A percentile compares a stretch with the other conserved stretches of the same genome.
Conservation (phyloP, 257 asterid species). For the Thymus quinquecostatus region DNA sequence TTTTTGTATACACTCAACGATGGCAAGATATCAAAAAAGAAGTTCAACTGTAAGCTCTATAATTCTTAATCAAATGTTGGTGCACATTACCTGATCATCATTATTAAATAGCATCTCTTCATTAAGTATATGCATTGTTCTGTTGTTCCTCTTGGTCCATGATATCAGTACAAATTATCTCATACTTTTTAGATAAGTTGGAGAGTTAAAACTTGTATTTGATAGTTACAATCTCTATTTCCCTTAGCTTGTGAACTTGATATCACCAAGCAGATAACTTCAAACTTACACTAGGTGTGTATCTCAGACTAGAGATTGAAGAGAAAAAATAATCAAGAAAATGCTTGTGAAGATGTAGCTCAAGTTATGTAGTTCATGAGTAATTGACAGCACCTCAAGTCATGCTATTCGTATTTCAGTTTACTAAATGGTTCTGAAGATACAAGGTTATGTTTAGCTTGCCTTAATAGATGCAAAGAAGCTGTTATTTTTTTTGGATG, state of each 20-base stretch:
- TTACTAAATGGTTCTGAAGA: slow-evolving; percentile 3
- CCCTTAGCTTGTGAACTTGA: slow-evolving; percentile 5
- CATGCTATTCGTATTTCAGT: not conserved
- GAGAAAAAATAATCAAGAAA: not conserved
- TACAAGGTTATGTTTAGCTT: not conserved
- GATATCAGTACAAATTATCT: slow-evolving; percentile 8
- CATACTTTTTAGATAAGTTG: not conserved
- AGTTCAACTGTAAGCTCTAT: slow-evolving; percentile 74
- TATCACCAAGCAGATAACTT: not conserved
- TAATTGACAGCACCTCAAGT: not conserved
- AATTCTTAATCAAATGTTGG: not conserved
- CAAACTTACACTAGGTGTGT: not conserved
- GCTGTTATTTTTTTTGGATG: not conserved
- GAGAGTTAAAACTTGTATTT: slow-evolving; percentile 4
- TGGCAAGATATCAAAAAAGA: slow-evolving; percentile 86
- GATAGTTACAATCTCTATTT: not conserved
- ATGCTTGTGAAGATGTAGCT: slow-evolving; percentile 6
- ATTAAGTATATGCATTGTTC: not conserved
- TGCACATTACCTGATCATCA: slow-evolving; percentile 22
- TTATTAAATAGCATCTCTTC: slow-evolving; percentile 4
- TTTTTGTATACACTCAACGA: slow-evolving; percentile 71
- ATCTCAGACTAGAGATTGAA: not conserved
- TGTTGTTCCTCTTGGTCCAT: slow-evolving; percentile 8
- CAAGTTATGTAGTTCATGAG: slow-evolving; percentile 9
- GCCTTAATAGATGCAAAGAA: not conserved